Conservation (phyloP, 179 eudicot genomes). For the Vitellaria paradoxa region DNA sequence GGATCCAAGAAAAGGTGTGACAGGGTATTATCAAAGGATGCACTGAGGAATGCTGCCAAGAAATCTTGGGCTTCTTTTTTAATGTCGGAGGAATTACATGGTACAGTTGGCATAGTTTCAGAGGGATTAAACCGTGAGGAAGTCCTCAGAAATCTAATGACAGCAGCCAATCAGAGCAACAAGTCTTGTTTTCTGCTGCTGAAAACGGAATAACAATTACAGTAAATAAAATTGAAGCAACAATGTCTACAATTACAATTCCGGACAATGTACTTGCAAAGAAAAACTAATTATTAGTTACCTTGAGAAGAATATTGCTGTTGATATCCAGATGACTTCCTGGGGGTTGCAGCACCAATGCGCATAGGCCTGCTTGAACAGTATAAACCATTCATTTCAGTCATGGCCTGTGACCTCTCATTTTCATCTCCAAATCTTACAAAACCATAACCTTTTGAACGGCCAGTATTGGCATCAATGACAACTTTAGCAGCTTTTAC, state of each 20-base stretch:
- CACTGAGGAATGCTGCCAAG: neutral
- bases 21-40: neutral
- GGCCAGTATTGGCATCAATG: conserved; percentile 86
- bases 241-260: neutral
- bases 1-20: neutral
- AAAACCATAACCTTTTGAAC: conserved; percentile 96
- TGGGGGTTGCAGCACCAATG: conserved; percentile 89
- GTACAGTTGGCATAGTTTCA: neutral
- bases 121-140: neutral
- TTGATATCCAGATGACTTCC: conserved; percentile 85
- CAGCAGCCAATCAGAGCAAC: neutral
- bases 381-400: conserved; percentile 88
- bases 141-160: neutral
- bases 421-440: conserved; percentile 97
- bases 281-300: conserved; percentile 19
- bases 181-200: neutral
- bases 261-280: neutral
- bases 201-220: neutral
- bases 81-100: neutral
- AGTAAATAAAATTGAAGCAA: neutral
- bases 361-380: conserved; percentile 97
- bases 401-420: conserved; percentile 90
- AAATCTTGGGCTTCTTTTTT: neutral
- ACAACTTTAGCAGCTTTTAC: conserved; percentile 98
- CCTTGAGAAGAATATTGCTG: conserved; percentile 60